phyloP scores from a whole-genome alignment of 225 moss, liverwort and hornwort genomes.

The Straminergon stramineum region DNA sequence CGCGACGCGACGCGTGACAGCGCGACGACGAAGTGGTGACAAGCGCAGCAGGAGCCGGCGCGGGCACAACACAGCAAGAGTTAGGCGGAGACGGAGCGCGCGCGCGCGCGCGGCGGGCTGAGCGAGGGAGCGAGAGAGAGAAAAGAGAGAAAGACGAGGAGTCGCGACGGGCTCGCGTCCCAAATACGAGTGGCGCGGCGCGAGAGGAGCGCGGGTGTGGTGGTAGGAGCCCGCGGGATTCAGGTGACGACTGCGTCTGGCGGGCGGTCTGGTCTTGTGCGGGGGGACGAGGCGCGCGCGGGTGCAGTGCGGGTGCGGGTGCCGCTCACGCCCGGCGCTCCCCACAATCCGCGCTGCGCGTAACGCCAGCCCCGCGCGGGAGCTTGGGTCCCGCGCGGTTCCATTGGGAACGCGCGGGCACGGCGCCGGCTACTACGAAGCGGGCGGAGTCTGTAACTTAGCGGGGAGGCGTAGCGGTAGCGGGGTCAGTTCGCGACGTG shows the following conservation, averaged over 20 bases:
- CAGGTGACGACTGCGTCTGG: not conserved
- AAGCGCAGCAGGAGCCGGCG: not conserved
- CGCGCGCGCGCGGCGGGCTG: not conserved
- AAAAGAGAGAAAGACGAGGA: not conserved
- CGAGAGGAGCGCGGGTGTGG: not conserved
- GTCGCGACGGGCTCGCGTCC: not conserved
- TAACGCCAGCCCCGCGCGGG: not conserved
- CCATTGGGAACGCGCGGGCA: slow-evolving; percentile 9
- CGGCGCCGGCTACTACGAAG: not conserved
- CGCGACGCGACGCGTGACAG: not conserved
- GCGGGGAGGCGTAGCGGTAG: not conserved
- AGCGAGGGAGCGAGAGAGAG: not conserved
- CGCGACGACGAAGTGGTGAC: not conserved
- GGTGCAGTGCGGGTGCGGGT: not conserved
- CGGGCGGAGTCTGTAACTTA: not conserved
- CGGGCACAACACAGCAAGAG: not conserved
- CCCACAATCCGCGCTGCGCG: not conserved
- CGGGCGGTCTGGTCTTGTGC: not conserved
- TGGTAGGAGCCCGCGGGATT: slow-evolving; percentile 7
- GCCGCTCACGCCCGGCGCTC: not conserved
- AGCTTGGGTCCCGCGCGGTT: not conserved
- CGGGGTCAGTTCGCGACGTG: not conserved
- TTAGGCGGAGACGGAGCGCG: not conserved
- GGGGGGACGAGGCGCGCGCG: not conserved
- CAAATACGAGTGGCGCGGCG: not conserved